phyloP scores from a whole-genome alignment of 208 protist genomes.

The Giardia muris region DNA sequence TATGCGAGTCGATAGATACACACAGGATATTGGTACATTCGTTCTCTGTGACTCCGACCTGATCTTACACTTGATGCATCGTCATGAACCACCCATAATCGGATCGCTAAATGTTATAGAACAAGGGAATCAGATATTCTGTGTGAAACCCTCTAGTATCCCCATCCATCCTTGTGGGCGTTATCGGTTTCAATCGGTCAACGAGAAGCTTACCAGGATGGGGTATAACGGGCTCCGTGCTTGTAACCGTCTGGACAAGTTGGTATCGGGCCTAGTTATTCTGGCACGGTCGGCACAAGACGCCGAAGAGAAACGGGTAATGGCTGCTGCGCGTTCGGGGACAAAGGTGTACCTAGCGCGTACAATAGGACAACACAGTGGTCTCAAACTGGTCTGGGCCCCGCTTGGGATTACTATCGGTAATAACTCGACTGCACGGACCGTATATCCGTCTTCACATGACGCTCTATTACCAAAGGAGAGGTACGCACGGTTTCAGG shows the following conservation, averaged over 20 bases:
- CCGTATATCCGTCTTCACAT: not conserved
- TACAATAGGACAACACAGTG: not conserved
- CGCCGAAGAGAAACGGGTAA: not conserved
- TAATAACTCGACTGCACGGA: not conserved
- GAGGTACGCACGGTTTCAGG: not conserved
- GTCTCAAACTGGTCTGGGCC: not conserved
- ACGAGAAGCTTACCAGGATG: not conserved
- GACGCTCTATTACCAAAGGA: not conserved
- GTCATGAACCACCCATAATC: not conserved
- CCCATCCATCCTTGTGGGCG: not conserved
- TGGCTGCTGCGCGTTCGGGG: not conserved
- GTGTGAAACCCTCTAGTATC: not conserved
- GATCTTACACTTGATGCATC: not conserved
- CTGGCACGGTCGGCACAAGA: not conserved
- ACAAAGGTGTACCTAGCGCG: not conserved
- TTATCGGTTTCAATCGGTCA: not conserved
- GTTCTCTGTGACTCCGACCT: not conserved
- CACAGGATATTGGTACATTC: not conserved
- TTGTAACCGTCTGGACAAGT: not conserved
- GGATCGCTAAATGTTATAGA: not conserved
- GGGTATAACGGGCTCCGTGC: not conserved
- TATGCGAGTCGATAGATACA: not conserved
- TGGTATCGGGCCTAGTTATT: not conserved
- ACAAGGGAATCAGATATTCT: not conserved
- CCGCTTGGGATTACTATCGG: not conserved